Evolutionary conservation across 805 yeast species (phyloP).

Genomic region (Suhomyces xylopsoci): DNA sequence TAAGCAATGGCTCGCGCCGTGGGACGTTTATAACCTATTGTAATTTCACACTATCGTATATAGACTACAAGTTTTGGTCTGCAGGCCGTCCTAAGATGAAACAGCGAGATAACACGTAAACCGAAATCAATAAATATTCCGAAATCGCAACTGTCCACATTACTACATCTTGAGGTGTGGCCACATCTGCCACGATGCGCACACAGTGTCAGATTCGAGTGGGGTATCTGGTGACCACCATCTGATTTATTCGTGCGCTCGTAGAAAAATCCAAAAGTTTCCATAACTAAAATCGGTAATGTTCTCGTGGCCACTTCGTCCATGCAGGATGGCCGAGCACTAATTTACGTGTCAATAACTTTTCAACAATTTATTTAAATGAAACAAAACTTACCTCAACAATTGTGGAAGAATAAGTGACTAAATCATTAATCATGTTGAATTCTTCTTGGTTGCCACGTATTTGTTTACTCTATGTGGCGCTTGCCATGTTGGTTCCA

Average conservation of each 20-base stretch:
- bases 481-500: conserved; percentile 37
- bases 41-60: not conserved
- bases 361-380: conserved; percentile 1
- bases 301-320: conserved; percentile 6
- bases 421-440: conserved; percentile 4
- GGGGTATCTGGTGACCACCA: not conserved
- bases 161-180: not conserved
- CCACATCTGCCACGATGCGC: not conserved
- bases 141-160: not conserved
- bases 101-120: not conserved
- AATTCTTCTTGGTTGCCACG: conserved; percentile 15
- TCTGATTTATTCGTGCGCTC: not conserved
- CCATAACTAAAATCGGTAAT: not conserved
- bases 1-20: not conserved
- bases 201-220: not conserved
- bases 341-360: conserved; percentile 6
- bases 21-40: not conserved
- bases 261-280: conserved; percentile 1
- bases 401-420: not conserved
- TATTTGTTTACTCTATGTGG: conserved; percentile 25
- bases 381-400: not conserved
- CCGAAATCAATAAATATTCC: not conserved
- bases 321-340: conserved; percentile 1
- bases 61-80: not conserved
- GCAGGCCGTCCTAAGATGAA: not conserved